phyloP scores from a whole-genome alignment of 805 yeast genomes.

The Yarrowia hollandica region DNA sequence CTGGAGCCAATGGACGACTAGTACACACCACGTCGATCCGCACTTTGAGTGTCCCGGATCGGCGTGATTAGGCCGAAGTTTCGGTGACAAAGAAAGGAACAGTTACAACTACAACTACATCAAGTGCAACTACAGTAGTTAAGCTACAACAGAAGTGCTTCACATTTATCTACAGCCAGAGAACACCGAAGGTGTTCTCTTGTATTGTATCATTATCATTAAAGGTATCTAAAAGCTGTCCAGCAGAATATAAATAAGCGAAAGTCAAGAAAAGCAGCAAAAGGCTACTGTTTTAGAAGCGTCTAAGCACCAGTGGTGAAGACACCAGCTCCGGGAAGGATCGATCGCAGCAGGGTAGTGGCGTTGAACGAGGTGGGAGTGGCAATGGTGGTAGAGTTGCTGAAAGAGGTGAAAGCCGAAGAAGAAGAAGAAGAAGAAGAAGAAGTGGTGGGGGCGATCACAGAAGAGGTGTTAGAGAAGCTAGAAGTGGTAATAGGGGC shows the following conservation, averaged over 20 bases:
- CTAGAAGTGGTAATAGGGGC: neutral
- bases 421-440: constrained; percentile 6
- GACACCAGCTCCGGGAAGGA: constrained; percentile 11
- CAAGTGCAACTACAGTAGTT: too few species aligned
- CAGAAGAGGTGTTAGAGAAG: constrained; percentile 9
- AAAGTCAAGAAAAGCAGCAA: constrained; percentile 13
- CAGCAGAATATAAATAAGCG: constrained; percentile 25
- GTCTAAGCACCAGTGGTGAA: constrained; percentile 26
- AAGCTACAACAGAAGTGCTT: too few species aligned
- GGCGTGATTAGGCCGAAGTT: too few species aligned
- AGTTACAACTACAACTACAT: too few species aligned
- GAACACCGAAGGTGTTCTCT: too few species aligned
- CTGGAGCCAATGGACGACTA: too few species aligned
- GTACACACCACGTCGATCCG: too few species aligned
- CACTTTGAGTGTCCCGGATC: too few species aligned
- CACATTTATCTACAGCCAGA: too few species aligned
- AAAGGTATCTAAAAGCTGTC: constrained; percentile 26
- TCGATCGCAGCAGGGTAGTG: constrained; percentile 19
- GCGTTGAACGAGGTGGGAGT: constrained; percentile 15
- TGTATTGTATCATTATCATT: neutral
- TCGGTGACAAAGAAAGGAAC: too few species aligned
- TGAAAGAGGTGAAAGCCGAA: constrained; percentile 16
- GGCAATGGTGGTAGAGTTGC: constrained; percentile 13
- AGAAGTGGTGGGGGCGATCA: neutral
- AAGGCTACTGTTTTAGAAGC: neutral